Evolutionary conservation across 2,329 filamentous ascomycete species (phyloP).

Genomic region (Fusarium equiseti): DNA sequence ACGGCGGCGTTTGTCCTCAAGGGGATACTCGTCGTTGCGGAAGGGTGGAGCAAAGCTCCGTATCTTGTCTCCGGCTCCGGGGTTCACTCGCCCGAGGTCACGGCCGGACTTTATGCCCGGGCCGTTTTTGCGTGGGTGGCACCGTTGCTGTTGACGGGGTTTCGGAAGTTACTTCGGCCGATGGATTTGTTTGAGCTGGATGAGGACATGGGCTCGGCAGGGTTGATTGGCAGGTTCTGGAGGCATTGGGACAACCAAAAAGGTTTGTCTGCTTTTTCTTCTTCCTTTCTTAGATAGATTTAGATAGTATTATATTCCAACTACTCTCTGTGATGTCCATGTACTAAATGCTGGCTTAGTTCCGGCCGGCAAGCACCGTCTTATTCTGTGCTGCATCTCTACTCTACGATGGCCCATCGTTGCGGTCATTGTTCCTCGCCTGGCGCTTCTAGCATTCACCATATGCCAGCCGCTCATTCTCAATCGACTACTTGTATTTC

Average conservation of each 20-base stretch:
- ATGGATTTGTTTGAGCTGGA: conserved; percentile 53
- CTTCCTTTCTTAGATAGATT: conserved; percentile 22
- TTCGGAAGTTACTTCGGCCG: conserved; percentile 51
- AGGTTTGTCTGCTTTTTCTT: conserved; percentile 34
- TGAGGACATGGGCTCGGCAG: conserved; percentile 49
- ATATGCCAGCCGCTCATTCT: conserved; percentile 55
- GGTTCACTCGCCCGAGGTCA: conserved; percentile 52
- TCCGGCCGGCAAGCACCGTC: conserved; percentile 38
- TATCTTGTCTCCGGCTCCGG: conserved; percentile 49
- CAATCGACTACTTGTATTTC: conserved; percentile 50
- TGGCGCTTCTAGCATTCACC: conserved; percentile 52
- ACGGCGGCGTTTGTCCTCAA: conserved; percentile 54
- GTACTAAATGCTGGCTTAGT: conserved; percentile 38
- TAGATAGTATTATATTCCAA: conserved; percentile 16
- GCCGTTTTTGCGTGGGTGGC: conserved; percentile 57
- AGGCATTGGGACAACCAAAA: conserved; percentile 46
- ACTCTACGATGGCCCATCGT: conserved; percentile 49
- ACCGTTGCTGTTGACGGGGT: conserved; percentile 53
- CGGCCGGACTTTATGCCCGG: conserved; percentile 55
- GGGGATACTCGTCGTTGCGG: conserved; percentile 52
- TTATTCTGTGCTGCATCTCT: conserved; percentile 46
- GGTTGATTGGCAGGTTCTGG: conserved; percentile 50
- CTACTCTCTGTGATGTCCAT: conserved; percentile 29
- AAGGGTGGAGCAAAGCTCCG: conserved; percentile 55
- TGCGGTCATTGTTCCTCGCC: conserved; percentile 49